A percentile compares a stretch with the other conserved stretches of the same genome.
These are phyloP conservation scores for Ensete glaucum DNA, from an alignment of 176 grass and related monocot species.

Conservation along the genomic window DNA sequence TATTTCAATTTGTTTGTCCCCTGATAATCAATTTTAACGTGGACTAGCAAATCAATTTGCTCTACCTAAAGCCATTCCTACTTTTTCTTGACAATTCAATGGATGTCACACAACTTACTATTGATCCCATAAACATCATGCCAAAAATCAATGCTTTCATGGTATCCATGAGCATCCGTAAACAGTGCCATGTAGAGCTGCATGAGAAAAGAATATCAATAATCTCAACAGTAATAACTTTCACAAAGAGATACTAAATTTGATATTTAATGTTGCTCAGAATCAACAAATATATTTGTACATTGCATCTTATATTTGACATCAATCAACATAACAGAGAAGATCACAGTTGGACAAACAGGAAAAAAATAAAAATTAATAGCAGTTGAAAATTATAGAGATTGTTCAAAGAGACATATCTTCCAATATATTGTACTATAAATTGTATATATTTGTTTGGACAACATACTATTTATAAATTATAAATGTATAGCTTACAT, in stretches of 20 bases:
- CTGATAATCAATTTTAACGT: neutral
- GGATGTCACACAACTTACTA: constrained; percentile 49
- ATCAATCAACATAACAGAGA: too few species aligned
- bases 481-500: too few species aligned
- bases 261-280: too few species aligned
- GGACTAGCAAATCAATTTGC: neutral
- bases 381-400: too few species aligned
- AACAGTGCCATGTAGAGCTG: constrained; percentile 95
- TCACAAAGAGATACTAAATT: neutral
- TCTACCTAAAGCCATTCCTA: neutral
- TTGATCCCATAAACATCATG: constrained; percentile 94
- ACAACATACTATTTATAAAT: too few species aligned
- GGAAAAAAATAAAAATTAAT: too few species aligned
- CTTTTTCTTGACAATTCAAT: neutral
- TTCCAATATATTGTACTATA: too few species aligned
- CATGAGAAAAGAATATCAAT: constrained; percentile 21
- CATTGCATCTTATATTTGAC: too few species aligned
- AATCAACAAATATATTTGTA: too few species aligned
- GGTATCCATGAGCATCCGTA: constrained; percentile 66
- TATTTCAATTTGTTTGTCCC: neutral
- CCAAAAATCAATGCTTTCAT: constrained; percentile 94
- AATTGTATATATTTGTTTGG: too few species aligned
- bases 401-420: too few species aligned
- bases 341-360: too few species aligned
- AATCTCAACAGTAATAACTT: neutral